A percentile compares a stretch with the other conserved stretches of the same genome.
These are phyloP conservation scores for Sporobolus alterniflorus DNA, from an alignment of 202 grass and related monocot genomes.

Conservation along the genomic window DNA sequence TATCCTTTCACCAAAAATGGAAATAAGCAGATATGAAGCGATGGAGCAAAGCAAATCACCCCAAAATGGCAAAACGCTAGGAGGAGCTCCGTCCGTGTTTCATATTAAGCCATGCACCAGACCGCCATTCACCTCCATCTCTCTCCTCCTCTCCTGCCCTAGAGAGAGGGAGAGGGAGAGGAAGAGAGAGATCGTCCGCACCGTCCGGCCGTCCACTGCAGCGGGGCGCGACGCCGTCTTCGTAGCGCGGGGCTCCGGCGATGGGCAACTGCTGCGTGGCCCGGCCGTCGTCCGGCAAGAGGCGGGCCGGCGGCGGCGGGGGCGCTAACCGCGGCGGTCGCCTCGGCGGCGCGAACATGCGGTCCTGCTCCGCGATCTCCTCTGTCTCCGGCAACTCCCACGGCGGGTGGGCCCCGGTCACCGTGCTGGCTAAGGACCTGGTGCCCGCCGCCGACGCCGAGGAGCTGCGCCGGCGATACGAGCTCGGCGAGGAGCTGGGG, in stretches of 20 bases:
- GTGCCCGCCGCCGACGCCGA: neutral
- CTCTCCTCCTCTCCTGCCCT: conserved; percentile 62
- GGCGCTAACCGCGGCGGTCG: conserved; percentile 23
- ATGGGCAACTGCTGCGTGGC: conserved; percentile 62
- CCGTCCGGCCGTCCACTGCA: neutral
- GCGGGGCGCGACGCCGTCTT: no score
- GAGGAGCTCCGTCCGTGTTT: conserved; percentile 9
- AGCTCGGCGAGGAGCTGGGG: conserved; percentile 62
- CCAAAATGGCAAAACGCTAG: conserved; percentile 27
- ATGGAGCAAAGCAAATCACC: neutral
- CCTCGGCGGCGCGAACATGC: conserved; percentile 42
- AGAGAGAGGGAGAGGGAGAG: conserved; percentile 30
- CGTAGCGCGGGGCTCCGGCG: neutral
- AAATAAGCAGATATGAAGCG: neutral
- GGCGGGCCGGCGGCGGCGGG: neutral
- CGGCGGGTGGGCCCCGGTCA: neutral
- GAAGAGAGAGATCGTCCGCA: conserved; percentile 40
- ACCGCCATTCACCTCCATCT: conserved; percentile 36
- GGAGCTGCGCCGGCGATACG: conserved; percentile 58
- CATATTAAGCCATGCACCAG: conserved; percentile 28
- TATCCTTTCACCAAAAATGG: neutral
- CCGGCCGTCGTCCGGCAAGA: conserved; percentile 32
- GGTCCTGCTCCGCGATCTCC: conserved; percentile 41
- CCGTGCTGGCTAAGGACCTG: conserved; percentile 29
- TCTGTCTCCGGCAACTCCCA: neutral